Percentiles rank a stretch among this genome's conserved stretches.
Conservation (phyloP, 495 filamentous ascomycete species). For the Podospora sp. region DNA sequence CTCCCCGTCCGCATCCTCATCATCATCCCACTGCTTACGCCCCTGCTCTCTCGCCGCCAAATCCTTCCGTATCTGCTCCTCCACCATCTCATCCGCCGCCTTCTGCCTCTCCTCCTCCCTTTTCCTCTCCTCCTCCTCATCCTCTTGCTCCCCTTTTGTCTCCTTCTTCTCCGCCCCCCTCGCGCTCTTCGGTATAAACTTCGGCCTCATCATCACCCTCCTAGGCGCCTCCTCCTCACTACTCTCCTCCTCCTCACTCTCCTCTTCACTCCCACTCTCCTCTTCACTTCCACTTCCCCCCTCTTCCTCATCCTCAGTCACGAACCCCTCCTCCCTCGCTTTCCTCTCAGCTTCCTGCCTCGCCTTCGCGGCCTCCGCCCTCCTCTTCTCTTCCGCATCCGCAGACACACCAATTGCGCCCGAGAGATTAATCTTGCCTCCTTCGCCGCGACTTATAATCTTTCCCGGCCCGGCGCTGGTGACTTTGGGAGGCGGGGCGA, state of each 20-base stretch:
- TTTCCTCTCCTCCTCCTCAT: constrained; percentile 43
- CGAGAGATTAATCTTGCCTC: constrained; percentile 69
- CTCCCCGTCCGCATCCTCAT: constrained; percentile 69
- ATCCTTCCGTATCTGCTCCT: constrained; percentile 83
- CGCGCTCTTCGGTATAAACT: constrained; percentile 85
- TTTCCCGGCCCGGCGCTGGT: constrained; percentile 53
- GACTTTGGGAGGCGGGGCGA: constrained; percentile 59
- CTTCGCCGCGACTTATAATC: constrained; percentile 61
- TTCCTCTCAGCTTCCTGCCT: constrained; percentile 45
- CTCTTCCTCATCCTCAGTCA: constrained; percentile 63
- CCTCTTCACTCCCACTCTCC: constrained; percentile 53
- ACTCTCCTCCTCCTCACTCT: constrained; percentile 47
- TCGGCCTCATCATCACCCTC: constrained; percentile 78
- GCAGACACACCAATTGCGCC: constrained; percentile 47
- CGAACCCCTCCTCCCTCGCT: constrained; percentile 74
- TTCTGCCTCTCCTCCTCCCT: constrained; percentile 63
- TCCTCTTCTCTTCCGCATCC: constrained; percentile 50
- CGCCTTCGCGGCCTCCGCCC: constrained; percentile 44
- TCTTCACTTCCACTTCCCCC: constrained; percentile 35
- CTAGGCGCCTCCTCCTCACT: constrained; percentile 60
- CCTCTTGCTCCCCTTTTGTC: constrained; percentile 40
- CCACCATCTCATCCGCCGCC: constrained; percentile 75
- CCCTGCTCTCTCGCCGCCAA: constrained; percentile 72
- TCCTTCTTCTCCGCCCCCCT: constrained; percentile 50
- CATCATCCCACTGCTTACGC: constrained; percentile 86